Base-by-base conservation (phyloP, 768 basidiomycete genomes). In the Lepiota brunneoincarnata region DNA sequence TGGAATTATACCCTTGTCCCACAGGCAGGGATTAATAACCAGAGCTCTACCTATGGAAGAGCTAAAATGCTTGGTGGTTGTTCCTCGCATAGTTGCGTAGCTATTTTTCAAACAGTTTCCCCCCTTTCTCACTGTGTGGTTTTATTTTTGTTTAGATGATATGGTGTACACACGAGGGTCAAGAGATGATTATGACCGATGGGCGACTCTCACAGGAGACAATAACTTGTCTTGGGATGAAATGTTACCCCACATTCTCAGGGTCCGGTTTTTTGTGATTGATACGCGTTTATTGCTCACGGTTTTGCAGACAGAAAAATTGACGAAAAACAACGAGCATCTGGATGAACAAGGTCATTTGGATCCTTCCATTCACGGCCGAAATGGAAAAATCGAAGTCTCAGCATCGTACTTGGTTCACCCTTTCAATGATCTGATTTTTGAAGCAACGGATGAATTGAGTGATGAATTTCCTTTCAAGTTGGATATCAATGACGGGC, bases 181-280 rank as follows among this genome's bases (percentile, higher is more conserved):
- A 6, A 52, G 52, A 14, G 64, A 68, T 20, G 70, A 72, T 38
- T 72, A 57, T 23, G 59, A 72, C 49, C 58, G 61, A 15, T 69
- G 59, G 23, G 70, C 67, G 2, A 52, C 43, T 3, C 41, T 66
- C 5, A 64, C 67, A 1, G 63, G 65, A 2, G 70, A 72, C 50
- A 6, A 50, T 14, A 69, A 69, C 2, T 72, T 69, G 71, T 64
- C 66, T 11, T 71, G 70, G 70, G 58, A 66, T 18, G 57, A 47
- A 3, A 44, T 70, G 41, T 49, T 59, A n/a, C 60, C 58, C 6
- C 68, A 69, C 42, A 62, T 67, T 36, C 54, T 34, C 26, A 69
- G 65, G 58, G 67, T 65, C 11, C 31, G 7, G 7, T 31, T 31
- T 9, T 10, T n/a, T n/a, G n/a, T 9, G 31, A 9, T 6, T 31